Evolutionary conservation across 768 basidiomycete genomes (phyloP).

Genomic region (Baorangia bicolor): DNA sequence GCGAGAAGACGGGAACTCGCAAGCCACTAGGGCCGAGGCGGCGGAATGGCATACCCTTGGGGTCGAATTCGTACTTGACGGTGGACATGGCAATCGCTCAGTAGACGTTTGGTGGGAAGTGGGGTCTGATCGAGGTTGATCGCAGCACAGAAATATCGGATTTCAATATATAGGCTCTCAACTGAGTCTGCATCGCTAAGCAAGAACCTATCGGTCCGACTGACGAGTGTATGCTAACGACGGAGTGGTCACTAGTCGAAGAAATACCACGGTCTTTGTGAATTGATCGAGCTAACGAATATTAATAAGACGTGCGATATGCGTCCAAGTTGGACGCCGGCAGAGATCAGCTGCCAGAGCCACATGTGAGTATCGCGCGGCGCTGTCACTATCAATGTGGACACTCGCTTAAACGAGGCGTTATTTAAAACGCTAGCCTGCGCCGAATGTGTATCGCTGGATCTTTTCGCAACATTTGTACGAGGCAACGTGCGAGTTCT

Average conservation of each 20-base stretch:
- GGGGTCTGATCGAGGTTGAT: not conserved
- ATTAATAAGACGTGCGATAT: not conserved
- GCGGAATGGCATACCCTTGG: slow-evolving; percentile 41
- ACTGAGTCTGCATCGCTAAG: slow-evolving; percentile 10
- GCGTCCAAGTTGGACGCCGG: not conserved
- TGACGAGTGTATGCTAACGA: not conserved
- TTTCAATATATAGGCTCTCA: slow-evolving; percentile 17
- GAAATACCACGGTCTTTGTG: not conserved
- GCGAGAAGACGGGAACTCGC: slow-evolving; percentile 50
- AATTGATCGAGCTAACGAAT: not conserved
- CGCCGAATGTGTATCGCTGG: not conserved
- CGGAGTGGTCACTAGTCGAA: not conserved
- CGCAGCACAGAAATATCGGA: not conserved
- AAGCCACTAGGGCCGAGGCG: slow-evolving; percentile 47
- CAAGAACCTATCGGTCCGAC: slow-evolving; percentile 6
- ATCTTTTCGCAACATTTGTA: not conserved
- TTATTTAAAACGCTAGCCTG: not conserved
- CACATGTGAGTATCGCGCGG: not conserved
- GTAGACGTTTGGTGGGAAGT: not conserved
- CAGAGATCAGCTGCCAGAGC: not conserved
- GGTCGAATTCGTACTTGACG: slow-evolving; percentile 35
- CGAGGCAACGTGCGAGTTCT: not conserved
- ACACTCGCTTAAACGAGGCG: not conserved
- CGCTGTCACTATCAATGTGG: not conserved
- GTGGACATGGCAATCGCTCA: slow-evolving; percentile 19